These are phyloP conservation scores for Pseudogymnoascus sp. DNA, from an alignment of 2,329 filamentous ascomycete species.

Conservation along the genomic window DNA sequence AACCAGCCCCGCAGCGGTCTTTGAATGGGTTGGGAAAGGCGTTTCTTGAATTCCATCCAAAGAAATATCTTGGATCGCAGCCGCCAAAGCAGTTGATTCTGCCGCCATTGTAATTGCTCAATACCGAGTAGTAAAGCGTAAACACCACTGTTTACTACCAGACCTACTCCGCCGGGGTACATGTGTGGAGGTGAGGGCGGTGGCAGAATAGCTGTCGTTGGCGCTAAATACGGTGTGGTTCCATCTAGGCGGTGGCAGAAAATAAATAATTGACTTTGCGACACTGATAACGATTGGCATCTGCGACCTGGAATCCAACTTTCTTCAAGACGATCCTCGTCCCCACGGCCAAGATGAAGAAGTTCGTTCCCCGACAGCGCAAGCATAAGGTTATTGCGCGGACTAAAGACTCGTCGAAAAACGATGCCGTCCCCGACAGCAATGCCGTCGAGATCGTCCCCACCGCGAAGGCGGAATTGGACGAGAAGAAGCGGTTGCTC, in stretches of 20 bases:
- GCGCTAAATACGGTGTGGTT: background rate
- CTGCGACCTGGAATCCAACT: background rate
- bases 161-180: slow-evolving; percentile 1
- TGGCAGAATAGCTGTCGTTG: background rate
- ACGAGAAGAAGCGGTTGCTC: slow-evolving; percentile 46
- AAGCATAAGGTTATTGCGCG: slow-evolving; percentile 63
- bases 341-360: slow-evolving; percentile 22
- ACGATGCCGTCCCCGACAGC: slow-evolving; percentile 36
- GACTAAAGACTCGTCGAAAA: slow-evolving; percentile 39
- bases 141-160: background rate
- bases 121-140: background rate
- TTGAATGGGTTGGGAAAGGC: slow-evolving; percentile 23
- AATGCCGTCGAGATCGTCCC: slow-evolving; percentile 47
- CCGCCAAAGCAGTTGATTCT: background rate
- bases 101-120: background rate
- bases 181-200: slow-evolving; percentile 6
- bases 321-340: slow-evolving; percentile 7
- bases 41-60: slow-evolving; percentile 14
- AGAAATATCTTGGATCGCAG: background rate
- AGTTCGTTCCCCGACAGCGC: slow-evolving; percentile 55
- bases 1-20: slow-evolving; percentile 48
- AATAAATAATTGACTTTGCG: slow-evolving; percentile 9
- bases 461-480: slow-evolving; percentile 36
- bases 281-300: slow-evolving; percentile 8
- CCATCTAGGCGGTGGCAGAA: background rate